phyloP scores from a whole-genome alignment of 78 protist genomes.

The Dictyostelium discoideum region DNA sequence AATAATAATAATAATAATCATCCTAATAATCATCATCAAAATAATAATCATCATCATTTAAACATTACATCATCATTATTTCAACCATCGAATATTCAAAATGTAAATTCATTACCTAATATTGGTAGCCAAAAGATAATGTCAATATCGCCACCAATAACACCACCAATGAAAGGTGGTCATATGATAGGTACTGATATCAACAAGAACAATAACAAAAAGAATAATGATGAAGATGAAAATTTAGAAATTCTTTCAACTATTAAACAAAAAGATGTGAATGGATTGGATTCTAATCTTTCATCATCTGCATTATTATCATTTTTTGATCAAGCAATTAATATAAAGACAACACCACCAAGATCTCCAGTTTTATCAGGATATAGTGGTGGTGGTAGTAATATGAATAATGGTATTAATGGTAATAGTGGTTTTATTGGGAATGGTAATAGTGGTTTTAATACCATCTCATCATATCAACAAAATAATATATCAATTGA shows the following conservation, averaged over 20 bases:
- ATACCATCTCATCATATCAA: not conserved
- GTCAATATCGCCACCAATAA: not conserved
- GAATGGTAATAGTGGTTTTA: not conserved
- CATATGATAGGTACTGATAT: no score
- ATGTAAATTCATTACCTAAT: not conserved
- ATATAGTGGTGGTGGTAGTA: not conserved
- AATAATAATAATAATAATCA: not conserved
- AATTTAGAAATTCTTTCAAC: not conserved
- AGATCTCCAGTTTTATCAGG: conserved; percentile 16
- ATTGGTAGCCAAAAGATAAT: not conserved
- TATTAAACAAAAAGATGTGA: not conserved
- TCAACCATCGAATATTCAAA: not conserved
- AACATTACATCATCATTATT: not conserved
- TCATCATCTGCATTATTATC: conserved; percentile 11
- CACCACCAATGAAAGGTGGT: not conserved
- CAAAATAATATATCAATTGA: conserved; percentile 14
- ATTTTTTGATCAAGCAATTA: not conserved
- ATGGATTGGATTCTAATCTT: not conserved
- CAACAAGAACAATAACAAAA: not conserved
- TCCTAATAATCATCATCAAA: not conserved
- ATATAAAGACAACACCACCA: not conserved
- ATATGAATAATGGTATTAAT: not conserved
- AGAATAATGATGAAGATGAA: not conserved
- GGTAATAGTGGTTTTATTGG: not conserved
- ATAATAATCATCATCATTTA: not conserved